Conservation (phyloP, 768 basidiomycete species). For the Stropharia rugosoannulata region DNA sequence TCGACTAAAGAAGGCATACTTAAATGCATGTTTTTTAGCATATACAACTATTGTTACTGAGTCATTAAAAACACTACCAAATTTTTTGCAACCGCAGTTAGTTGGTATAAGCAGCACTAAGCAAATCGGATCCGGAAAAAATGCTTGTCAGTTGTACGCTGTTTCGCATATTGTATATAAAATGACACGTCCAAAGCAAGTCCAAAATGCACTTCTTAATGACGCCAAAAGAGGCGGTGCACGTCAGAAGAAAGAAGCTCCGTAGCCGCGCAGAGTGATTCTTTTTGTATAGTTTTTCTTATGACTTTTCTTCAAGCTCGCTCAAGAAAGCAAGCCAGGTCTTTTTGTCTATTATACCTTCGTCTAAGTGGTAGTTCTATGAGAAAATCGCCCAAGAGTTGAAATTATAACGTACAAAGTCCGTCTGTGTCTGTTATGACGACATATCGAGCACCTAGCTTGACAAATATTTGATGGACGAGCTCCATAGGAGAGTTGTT, state of each 20-base stretch:
- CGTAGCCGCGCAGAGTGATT: too few relatives aligned
- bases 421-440: slow-evolving; percentile 83
- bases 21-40: too few relatives aligned
- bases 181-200: too few relatives aligned
- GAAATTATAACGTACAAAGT: slow-evolving; percentile 52
- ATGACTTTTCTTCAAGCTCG: slow-evolving; percentile 63
- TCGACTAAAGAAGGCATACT: too few relatives aligned
- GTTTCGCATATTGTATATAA: too few relatives aligned
- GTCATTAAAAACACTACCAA: too few relatives aligned
- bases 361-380: slow-evolving; percentile 45
- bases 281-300: neutral
- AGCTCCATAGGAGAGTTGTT: slow-evolving; percentile 88
- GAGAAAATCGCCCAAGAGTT: neutral
- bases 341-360: slow-evolving; percentile 94
- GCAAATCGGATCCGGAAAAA: too few relatives aligned
- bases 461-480: slow-evolving; percentile 91
- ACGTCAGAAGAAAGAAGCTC: neutral
- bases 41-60: too few relatives aligned
- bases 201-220: too few relatives aligned
- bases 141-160: too few relatives aligned
- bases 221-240: neutral
- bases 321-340: slow-evolving; percentile 87
- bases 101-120: too few relatives aligned
- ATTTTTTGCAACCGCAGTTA: too few relatives aligned
- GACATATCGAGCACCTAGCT: slow-evolving; percentile 90